Base-by-base conservation (phyloP, 169 alveolate genomes). In the Plasmodium adleri region DNA sequence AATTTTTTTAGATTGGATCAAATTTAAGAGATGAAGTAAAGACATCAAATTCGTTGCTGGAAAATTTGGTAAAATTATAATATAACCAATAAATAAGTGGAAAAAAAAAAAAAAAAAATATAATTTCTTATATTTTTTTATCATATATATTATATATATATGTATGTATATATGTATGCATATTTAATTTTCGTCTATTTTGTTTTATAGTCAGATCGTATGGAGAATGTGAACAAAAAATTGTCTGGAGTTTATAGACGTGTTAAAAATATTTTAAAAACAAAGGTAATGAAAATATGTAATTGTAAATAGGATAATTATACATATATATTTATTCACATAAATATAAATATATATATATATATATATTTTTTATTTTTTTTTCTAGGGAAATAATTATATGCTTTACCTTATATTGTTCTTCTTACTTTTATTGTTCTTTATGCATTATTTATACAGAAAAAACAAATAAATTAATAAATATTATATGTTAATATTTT, bases 1-100 rank as follows among this genome's bases (percentile, higher is more conserved):
- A 20, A 20, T 28, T 28, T 66, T 22, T 80, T 22, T n/a, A 80
- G 90, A 70, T 80, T 52, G 90, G 90, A 8, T 66, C 78, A n/a
- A 80, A 80, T 67, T 47, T 80, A 50, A 66, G 90, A 54, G 83
- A 80, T 64, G 90, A 80, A 80, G 90, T 80, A 20, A 54, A 62
- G 72, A 80, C 90, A 12, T 80, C 90, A 13, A 80, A 80, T 26
- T 66, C 78, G 13, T 74, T 80, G 28, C 72, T 80, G 28, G 72
- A 80, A 15, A 80, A 80, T 80, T 60, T 80, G 50, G 90, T 80
- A 80, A 17, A 32, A 5, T 68, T 56, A 8, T 59, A 39, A 26
- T 13, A 50, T 28, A 0, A 28, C 72, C 56, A 45, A 62, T 66
- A 22, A 80, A 80, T 80, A 45, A 66, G 28, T 76, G 66, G 68